Evolutionary conservation across 2,329 filamentous ascomycete genomes (phyloP).

Genomic region (Diaporthe caulivora): DNA sequence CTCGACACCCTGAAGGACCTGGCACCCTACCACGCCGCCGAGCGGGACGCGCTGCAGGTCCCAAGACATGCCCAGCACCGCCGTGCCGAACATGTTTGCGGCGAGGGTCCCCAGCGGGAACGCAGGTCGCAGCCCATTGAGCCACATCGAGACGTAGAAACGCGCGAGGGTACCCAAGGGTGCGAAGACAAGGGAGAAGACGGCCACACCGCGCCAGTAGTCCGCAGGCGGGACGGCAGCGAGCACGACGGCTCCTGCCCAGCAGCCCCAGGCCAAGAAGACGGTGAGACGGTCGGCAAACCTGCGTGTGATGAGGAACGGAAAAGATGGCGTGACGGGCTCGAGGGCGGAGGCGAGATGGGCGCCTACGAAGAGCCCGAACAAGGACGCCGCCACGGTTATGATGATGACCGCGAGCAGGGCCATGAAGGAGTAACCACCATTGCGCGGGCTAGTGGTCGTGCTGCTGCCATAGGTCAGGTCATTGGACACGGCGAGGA

Average conservation of each 20-base stretch:
- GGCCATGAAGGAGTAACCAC: conserved; percentile 87
- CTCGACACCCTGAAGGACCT: conserved; percentile 71
- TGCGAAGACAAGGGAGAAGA: conserved; percentile 85
- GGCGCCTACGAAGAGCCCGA: conserved; percentile 77
- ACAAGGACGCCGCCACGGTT: conserved; percentile 78
- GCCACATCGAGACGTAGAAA: conserved; percentile 76
- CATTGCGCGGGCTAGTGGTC: conserved; percentile 65
- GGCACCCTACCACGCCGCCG: conserved; percentile 69
- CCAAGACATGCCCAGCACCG: conserved; percentile 80
- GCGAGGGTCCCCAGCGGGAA: conserved; percentile 91
- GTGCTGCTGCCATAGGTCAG: conserved; percentile 61
- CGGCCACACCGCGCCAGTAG: conserved; percentile 79
- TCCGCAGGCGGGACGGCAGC: conserved; percentile 77
- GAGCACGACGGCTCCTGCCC: conserved; percentile 82
- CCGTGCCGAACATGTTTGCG: conserved; percentile 84
- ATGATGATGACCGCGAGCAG: conserved; percentile 79
- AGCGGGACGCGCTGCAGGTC: conserved; percentile 78
- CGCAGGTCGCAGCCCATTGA: conserved; percentile 75
- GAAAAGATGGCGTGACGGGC: conserved; percentile 69
- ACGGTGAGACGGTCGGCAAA: conserved; percentile 74
- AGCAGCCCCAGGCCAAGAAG: conserved; percentile 77
- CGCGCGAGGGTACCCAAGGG: conserved; percentile 82
- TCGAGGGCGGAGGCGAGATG: conserved; percentile 78
- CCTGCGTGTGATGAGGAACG: conserved; percentile 67
- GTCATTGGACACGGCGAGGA: conserved; percentile 83